A percentile compares a stretch with the other conserved stretches of the same genome.
Conservation (phyloP, 108 stramenopile species). For the Nitzschia putrida region DNA sequence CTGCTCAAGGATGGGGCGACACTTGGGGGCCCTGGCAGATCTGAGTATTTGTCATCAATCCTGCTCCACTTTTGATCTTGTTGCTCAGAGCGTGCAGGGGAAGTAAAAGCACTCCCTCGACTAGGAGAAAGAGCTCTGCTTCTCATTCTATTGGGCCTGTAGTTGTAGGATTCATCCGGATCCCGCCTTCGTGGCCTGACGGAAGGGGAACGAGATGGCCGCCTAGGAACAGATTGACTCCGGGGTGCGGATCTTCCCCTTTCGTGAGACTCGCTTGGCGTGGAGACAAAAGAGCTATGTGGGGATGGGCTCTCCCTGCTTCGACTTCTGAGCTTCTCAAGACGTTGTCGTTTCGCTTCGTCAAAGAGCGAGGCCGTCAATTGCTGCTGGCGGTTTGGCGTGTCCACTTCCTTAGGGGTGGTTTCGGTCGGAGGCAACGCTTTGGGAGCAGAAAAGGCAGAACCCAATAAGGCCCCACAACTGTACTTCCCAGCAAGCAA, state of each 20-base stretch:
- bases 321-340: conserved; percentile 10
- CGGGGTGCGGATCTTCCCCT: no score
- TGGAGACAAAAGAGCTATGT: not conserved
- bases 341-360: conserved; percentile 14
- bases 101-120: conserved; percentile 2
- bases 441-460: not conserved
- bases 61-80: not conserved
- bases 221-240: no score
- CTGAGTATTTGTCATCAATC: conserved; percentile 3
- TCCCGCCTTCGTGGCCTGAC: no score
- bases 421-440: not conserved
- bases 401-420: not conserved
- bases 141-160: not conserved
- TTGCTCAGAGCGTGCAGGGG: not conserved
- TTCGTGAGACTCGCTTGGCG: no score
- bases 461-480: not conserved
- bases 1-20: not conserved
- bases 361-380: conserved; percentile 14
- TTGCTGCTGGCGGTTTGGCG: not conserved
- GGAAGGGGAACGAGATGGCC: no score
- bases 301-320: not conserved
- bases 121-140: not conserved
- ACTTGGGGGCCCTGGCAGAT: conserved; percentile 8
- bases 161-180: no score
- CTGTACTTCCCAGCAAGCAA: not conserved